Evolutionary conservation across 2,329 filamentous ascomycete genomes (phyloP).

Genomic region (Aspergillus versicolor): DNA sequence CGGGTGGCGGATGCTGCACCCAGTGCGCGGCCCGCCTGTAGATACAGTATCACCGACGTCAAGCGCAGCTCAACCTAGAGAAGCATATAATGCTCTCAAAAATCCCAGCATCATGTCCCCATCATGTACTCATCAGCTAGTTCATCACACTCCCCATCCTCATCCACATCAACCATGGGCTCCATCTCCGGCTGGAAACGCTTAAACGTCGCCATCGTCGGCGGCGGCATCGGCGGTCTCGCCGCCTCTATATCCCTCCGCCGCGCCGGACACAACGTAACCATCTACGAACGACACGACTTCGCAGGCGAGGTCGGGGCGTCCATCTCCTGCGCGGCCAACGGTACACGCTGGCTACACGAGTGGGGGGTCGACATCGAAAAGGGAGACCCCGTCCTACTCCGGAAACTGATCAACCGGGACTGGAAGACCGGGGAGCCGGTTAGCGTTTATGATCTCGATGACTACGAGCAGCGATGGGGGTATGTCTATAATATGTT

Average conservation of each 20-base stretch:
- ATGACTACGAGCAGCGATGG: slow-evolving; percentile 65
- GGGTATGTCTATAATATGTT: slow-evolving; percentile 69
- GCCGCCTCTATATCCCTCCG: slow-evolving; percentile 53
- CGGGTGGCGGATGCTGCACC: slow-evolving; percentile 1
- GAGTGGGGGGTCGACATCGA: slow-evolving; percentile 66
- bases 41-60: neutral
- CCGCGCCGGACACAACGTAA: slow-evolving; percentile 55
- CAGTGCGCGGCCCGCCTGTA: slow-evolving; percentile 1
- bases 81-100: neutral
- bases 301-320: slow-evolving; percentile 68
- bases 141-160: neutral
- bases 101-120: neutral
- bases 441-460: slow-evolving; percentile 62
- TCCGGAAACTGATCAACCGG: slow-evolving; percentile 66
- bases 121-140: neutral
- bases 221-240: slow-evolving; percentile 56
- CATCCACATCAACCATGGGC: slow-evolving; percentile 9
- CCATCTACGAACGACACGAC: slow-evolving; percentile 66
- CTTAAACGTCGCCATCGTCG: slow-evolving; percentile 49
- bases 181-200: slow-evolving; percentile 41
- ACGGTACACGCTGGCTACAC: slow-evolving; percentile 68
- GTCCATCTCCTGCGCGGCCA: slow-evolving; percentile 67
- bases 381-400: slow-evolving; percentile 64
- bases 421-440: slow-evolving; percentile 70
- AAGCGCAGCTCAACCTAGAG: neutral